phyloP scores from a whole-genome alignment of 768 basidiomycete genomes.

The Phaeotremella fagi region DNA sequence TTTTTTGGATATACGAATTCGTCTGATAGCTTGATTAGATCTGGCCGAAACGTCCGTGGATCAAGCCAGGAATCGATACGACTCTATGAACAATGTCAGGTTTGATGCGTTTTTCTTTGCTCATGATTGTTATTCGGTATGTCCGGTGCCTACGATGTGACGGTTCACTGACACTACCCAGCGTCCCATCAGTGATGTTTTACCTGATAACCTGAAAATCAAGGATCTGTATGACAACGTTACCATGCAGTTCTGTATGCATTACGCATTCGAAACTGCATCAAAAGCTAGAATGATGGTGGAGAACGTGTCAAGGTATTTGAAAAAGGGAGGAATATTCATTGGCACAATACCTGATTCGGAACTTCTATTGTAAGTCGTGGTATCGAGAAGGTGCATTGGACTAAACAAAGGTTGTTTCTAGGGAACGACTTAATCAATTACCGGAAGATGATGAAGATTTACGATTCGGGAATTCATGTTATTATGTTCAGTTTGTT shows the following conservation, averaged over 20 bases:
- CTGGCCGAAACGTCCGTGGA: constrained; percentile 82
- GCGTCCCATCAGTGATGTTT: constrained; percentile 64
- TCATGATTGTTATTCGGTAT: constrained; percentile 75
- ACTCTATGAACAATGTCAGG: constrained; percentile 52
- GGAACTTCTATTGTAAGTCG: constrained; percentile 69
- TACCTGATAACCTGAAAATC: constrained; percentile 58
- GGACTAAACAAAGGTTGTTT: background rate
- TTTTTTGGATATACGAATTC: background rate
- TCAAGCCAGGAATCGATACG: constrained; percentile 75
- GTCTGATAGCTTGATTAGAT: constrained; percentile 54
- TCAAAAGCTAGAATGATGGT: constrained; percentile 87
- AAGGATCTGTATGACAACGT: constrained; percentile 82
- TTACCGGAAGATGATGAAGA: constrained; percentile 64
- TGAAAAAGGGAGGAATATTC: constrained; percentile 81
- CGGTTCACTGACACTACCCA: constrained; percentile 20
- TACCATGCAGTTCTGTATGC: constrained; percentile 99
- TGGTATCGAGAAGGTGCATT: background rate
- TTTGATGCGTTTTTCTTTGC: constrained; percentile 79
- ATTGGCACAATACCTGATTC: constrained; percentile 96
- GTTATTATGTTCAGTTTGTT: constrained; percentile 85
- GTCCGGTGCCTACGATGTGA: too few relatives aligned
- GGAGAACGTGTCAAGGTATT: constrained; percentile 73
- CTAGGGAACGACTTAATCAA: constrained; percentile 65
- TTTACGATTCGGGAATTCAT: constrained; percentile 80
- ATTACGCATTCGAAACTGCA: constrained; percentile 94